phyloP scores from a whole-genome alignment of 495 filamentous ascomycete species.

The Friedmanniomyces endolithicus region DNA sequence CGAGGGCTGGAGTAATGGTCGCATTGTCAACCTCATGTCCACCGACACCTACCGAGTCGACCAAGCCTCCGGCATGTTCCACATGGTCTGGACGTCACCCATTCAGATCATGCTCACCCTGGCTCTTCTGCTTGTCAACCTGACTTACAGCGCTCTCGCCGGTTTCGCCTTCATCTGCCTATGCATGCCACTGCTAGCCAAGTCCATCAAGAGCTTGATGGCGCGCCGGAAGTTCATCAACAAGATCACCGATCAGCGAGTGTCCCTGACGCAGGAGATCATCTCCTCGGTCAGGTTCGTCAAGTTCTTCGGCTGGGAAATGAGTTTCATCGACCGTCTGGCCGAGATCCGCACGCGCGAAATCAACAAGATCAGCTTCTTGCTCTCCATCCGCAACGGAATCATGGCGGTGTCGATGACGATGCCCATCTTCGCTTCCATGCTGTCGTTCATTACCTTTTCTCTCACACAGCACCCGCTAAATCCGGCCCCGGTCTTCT shows the following conservation, averaged over 20 bases:
- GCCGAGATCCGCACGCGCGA: conserved; percentile 58
- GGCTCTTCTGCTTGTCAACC: conserved; percentile 65
- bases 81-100: conserved; percentile 78
- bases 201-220: conserved; percentile 60
- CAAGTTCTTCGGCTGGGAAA: conserved; percentile 94
- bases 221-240: conserved; percentile 64
- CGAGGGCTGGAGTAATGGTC: conserved; percentile 78
- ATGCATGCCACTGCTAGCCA: conserved; percentile 60
- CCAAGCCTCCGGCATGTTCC: conserved; percentile 72
- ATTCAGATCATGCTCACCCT: conserved; percentile 66
- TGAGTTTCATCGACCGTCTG: conserved; percentile 66
- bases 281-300: conserved; percentile 83
- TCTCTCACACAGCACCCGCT: conserved; percentile 54
- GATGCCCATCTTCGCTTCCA: conserved; percentile 81
- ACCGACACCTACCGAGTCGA: conserved; percentile 87
- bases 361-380: conserved; percentile 62
- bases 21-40: conserved; percentile 83
- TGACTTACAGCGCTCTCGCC: conserved; percentile 76
- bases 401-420: conserved; percentile 64
- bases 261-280: conserved; percentile 86
- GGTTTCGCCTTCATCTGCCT: conserved; percentile 74
- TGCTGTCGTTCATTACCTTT: conserved; percentile 91
- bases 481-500: conserved; percentile 70
- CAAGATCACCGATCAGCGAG: conserved; percentile 81
- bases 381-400: conserved; percentile 69